Percentiles rank a stretch among this genome's conserved stretches.
Evolutionary conservation across 2,329 filamentous ascomycete genomes (phyloP).

Genomic region (Pezicula rhizophila): DNA sequence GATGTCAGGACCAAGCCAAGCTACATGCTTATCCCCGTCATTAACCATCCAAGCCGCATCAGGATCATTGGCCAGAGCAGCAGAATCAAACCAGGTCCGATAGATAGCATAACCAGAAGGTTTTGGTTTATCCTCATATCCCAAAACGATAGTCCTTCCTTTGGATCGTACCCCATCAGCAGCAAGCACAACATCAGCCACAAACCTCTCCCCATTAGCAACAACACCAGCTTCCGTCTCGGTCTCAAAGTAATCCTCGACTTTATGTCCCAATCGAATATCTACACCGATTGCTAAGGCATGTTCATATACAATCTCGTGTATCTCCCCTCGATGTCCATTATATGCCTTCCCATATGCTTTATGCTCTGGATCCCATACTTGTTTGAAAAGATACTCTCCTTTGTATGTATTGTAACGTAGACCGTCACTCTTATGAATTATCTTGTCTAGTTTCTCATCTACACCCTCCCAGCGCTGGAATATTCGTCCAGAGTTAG

Average conservation of each 20-base stretch:
- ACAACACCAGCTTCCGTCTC: slow-evolving; percentile 39
- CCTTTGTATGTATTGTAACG: slow-evolving; percentile 43
- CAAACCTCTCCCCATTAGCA: slow-evolving; percentile 40
- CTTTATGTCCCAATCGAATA: slow-evolving; percentile 48
- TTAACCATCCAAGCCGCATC: slow-evolving; percentile 29
- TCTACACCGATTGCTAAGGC: slow-evolving; percentile 43
- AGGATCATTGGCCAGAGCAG: slow-evolving; percentile 25
- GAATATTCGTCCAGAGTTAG: slow-evolving; percentile 52
- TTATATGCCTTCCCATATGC: slow-evolving; percentile 43
- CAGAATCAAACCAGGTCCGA: slow-evolving; percentile 31
- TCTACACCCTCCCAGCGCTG: slow-evolving; percentile 47
- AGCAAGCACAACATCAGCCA: slow-evolving; percentile 33
- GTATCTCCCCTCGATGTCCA: slow-evolving; percentile 50
- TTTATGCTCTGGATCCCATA: slow-evolving; percentile 30
- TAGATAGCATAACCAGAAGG: slow-evolving; percentile 38
- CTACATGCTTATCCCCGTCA: slow-evolving; percentile 42
- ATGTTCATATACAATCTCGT: slow-evolving; percentile 45
- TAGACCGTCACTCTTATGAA: slow-evolving; percentile 31
- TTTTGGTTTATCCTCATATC: slow-evolving; percentile 35
- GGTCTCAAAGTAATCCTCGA: slow-evolving; percentile 45
- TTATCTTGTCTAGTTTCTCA: slow-evolving; percentile 41
- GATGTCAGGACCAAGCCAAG: slow-evolving; percentile 45
- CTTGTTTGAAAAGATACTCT: slow-evolving; percentile 44
- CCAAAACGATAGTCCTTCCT: slow-evolving; percentile 24
- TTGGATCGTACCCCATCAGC: slow-evolving; percentile 33